Conservation (phyloP, 192 early-diverging fungal genomes). For the Oehlia diaphana region DNA sequence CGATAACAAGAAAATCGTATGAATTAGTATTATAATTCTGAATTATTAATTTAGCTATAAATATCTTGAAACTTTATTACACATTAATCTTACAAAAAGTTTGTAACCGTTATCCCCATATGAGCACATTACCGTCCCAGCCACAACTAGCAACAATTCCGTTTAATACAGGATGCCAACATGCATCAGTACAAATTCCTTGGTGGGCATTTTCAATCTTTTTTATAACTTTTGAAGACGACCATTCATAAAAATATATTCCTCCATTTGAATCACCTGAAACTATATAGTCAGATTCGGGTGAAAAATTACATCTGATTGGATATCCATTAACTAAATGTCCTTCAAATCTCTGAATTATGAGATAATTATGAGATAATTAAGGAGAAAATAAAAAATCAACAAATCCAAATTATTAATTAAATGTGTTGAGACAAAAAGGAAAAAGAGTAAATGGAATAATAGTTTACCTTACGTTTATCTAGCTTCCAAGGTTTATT, state of each 20-base stretch:
- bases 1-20: not conserved
- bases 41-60: no score
- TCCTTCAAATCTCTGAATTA: conserved; percentile 20
- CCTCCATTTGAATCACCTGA: conserved; percentile 28
- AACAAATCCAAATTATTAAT: no score
- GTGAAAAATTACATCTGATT: conserved; percentile 27
- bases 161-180: conserved; percentile 27
- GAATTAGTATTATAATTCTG: no score
- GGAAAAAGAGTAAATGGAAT: not conserved
- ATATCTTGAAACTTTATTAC: no score
- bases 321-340: conserved; percentile 31
- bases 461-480: conserved; percentile 21
- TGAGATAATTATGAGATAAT: not conserved
- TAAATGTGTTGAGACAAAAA: not conserved
- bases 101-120: conserved; percentile 14
- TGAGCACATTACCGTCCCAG: conserved; percentile 16
- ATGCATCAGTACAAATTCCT: conserved; percentile 10
- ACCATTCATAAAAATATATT: conserved; percentile 29
- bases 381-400: not conserved
- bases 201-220: conserved; percentile 22
- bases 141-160: conserved; percentile 21
- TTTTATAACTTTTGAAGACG: conserved; percentile 13
- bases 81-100: no score
- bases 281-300: conserved; percentile 12
- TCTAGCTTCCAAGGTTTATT: conserved; percentile 30